A percentile compares a stretch with the other conserved stretches of the same genome.
Evolutionary conservation across 768 basidiomycete species (phyloP).

Genomic region (Mycena galopus): DNA sequence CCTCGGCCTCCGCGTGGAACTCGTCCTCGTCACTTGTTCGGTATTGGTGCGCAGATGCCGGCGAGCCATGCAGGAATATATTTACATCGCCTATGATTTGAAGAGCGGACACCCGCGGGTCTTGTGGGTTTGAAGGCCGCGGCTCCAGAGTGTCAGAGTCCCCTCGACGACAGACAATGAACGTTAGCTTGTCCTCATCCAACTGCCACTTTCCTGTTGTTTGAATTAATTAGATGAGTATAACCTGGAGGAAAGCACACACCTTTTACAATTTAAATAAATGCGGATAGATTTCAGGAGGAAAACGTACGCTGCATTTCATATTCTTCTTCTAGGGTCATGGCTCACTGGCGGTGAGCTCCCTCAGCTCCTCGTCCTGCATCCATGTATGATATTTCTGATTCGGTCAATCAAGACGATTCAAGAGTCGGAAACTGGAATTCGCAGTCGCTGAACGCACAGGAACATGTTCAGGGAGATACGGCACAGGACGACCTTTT

Average conservation of each 20-base stretch:
- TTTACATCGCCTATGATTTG: constrained; percentile 96
- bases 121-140: constrained; percentile 38
- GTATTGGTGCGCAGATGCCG: constrained; percentile 26
- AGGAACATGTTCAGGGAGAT: constrained; percentile 69
- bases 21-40: constrained; percentile 48
- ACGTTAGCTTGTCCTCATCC: constrained; percentile 93
- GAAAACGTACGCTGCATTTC: constrained; percentile 82
- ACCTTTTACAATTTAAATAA: background rate
- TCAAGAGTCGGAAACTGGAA: background rate
- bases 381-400: constrained; percentile 94
- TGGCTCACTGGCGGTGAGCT: constrained; percentile 88
- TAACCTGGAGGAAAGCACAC: too few relatives aligned
- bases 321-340: constrained; percentile 84
- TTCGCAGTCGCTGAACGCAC: constrained; percentile 43
- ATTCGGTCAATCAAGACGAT: constrained; percentile 11
- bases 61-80: constrained; percentile 79
- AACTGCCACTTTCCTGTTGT: constrained; percentile 86
- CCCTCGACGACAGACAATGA: constrained; percentile 81
- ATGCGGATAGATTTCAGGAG: constrained; percentile 32
- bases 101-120: constrained; percentile 50
- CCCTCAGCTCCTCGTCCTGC: constrained; percentile 77
- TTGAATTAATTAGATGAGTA: background rate
- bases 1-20: constrained; percentile 86
- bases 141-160: constrained; percentile 33
- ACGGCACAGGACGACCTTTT: constrained; percentile 86